A percentile compares a stretch with the other conserved stretches of the same genome.
These are phyloP conservation scores for Calamus simplicifolius DNA, from an alignment of 176 grass and related monocot species.

Conservation along the genomic window DNA sequence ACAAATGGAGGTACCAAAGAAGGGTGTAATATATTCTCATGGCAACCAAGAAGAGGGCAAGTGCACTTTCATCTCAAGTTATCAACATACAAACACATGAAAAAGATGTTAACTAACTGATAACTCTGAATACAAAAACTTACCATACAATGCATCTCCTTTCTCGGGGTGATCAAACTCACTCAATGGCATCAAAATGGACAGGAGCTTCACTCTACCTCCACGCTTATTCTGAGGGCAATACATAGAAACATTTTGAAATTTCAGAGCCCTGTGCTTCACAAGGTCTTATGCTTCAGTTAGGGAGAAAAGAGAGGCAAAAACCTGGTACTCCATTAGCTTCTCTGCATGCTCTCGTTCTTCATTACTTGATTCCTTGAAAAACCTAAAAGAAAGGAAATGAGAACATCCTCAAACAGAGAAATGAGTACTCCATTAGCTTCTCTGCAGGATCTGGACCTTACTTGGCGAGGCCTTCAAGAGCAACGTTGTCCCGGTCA, in stretches of 20 bases:
- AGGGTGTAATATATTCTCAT: too few relatives aligned
- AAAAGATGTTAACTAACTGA: neutral
- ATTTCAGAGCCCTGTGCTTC: neutral
- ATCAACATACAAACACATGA: too few relatives aligned
- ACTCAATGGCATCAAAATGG: constrained; percentile 29
- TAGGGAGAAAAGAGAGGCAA: too few relatives aligned
- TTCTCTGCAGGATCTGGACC: constrained; percentile 31
- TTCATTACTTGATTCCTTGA: constrained; percentile 4
- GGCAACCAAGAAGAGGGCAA: too few relatives aligned
- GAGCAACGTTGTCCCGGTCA: constrained; percentile 33
- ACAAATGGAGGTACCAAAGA: too few relatives aligned
- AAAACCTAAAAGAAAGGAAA: neutral
- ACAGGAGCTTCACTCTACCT: constrained; percentile 45
- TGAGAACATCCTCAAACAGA: neutral
- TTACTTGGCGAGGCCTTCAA: constrained; percentile 38
- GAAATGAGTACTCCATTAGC: constrained; percentile 37
- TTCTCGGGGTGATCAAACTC: constrained; percentile 40
- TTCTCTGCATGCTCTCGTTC: constrained; percentile 1
- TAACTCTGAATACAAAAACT: neutral
- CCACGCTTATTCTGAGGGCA: constrained; percentile 36
- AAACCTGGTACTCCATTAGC: neutral
- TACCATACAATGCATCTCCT: constrained; percentile 45
- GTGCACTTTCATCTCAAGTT: too few relatives aligned
- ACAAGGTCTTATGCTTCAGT: too few relatives aligned
- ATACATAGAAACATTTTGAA: neutral